phyloP scores from a whole-genome alignment of 2,329 filamentous ascomycete species.

The Diaporthe sp. region DNA sequence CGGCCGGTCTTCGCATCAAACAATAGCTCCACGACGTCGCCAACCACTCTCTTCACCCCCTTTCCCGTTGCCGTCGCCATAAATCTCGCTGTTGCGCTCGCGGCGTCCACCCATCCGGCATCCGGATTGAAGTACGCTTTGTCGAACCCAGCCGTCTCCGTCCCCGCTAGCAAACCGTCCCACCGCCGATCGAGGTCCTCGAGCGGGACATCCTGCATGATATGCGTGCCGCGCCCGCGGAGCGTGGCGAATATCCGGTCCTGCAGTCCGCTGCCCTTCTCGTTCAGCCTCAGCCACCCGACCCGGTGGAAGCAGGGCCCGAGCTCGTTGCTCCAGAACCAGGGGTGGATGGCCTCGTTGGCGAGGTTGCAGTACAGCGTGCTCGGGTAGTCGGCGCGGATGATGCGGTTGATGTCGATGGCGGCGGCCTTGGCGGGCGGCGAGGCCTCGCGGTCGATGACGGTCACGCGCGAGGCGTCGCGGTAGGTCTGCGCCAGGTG shows the following conservation, averaged over 20 bases:
- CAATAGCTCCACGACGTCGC: constrained; percentile 5
- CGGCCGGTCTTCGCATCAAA: not conserved
- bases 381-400: constrained; percentile 32
- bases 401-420: constrained; percentile 34
- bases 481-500: constrained; percentile 28
- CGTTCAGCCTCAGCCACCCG: constrained; percentile 31
- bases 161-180: not conserved
- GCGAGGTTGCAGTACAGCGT: constrained; percentile 33
- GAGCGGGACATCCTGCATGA: not conserved
- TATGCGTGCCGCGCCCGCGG: constrained; percentile 26
- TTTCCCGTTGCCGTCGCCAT: not conserved
- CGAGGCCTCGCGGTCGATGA: constrained; percentile 27
- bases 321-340: constrained; percentile 35
- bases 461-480: constrained; percentile 16
- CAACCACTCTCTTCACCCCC: not conserved
- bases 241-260: constrained; percentile 15
- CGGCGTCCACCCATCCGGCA: constrained; percentile 13
- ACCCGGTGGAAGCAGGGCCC: constrained; percentile 33
- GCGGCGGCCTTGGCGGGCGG: constrained; percentile 22
- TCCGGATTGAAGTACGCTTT: constrained; percentile 2
- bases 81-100: constrained; percentile 1
- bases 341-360: constrained; percentile 34
- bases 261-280: constrained; percentile 22
- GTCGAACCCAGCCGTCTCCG: not conserved
- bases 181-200: not conserved